Conservation (phyloP, 208 protist species). For the Lotmaria passim region DNA sequence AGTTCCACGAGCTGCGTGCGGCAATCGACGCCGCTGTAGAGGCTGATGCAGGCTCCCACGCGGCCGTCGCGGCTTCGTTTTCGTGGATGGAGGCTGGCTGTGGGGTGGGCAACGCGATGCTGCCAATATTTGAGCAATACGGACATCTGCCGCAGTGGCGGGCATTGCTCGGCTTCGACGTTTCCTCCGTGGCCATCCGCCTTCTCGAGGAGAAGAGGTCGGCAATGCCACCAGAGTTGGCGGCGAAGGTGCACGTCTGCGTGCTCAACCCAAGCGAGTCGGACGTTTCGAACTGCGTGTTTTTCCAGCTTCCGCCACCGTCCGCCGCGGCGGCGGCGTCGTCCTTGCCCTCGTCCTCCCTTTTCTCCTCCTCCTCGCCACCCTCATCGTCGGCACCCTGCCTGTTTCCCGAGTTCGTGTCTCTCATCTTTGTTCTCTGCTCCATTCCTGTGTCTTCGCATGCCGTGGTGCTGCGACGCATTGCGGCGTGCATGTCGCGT, state of each 20-base stretch:
- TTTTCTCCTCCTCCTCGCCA: constrained; percentile 1
- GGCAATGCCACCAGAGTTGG: constrained; percentile 31
- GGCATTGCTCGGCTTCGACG: constrained; percentile 86
- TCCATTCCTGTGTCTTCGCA: constrained; percentile 83
- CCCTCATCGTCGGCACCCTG: constrained; percentile 1
- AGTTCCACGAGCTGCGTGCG: constrained; percentile 79
- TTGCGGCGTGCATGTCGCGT: constrained; percentile 60
- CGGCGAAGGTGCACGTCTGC: constrained; percentile 63
- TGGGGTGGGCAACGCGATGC: constrained; percentile 94
- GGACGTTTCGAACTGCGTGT: constrained; percentile 42
- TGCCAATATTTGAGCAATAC: constrained; percentile 88
- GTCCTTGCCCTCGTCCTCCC: neutral
- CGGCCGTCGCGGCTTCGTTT: constrained; percentile 18
- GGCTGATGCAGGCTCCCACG: neutral
- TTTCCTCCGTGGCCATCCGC: constrained; percentile 87
- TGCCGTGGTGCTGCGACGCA: constrained; percentile 52
- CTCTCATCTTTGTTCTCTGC: constrained; percentile 95
- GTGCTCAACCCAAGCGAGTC: constrained; percentile 63
- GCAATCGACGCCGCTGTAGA: constrained; percentile 40
- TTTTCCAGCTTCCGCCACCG: constrained; percentile 37
- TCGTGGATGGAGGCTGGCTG: constrained; percentile 93
- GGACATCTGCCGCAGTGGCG: constrained; percentile 70
- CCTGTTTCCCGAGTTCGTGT: constrained; percentile 69
- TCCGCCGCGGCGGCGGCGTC: too few species aligned
- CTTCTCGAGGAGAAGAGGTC: constrained; percentile 68